phyloP scores from a whole-genome alignment of 495 filamentous ascomycete genomes.

The Penicillium canariense region DNA sequence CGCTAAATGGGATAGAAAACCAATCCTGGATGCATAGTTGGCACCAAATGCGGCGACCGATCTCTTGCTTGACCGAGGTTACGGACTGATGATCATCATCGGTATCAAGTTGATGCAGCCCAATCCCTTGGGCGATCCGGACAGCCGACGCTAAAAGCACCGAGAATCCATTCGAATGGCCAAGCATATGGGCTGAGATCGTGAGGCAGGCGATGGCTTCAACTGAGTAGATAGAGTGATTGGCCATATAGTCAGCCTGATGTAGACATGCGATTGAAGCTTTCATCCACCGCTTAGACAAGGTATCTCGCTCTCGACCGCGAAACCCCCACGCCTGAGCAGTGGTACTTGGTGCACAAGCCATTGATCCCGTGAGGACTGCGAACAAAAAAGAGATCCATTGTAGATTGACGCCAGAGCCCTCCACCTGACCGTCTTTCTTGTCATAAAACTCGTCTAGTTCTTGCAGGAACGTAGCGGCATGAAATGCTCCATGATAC shows the following conservation, averaged over 20 bases:
- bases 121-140: conserved; percentile 33
- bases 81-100: conserved; percentile 10
- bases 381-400: conserved; percentile 44
- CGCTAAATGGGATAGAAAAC: conserved; percentile 45
- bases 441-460: conserved; percentile 31
- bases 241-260: conserved; percentile 35
- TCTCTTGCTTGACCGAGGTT: conserved; percentile 24
- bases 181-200: conserved; percentile 43
- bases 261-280: conserved; percentile 36
- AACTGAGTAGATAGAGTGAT: conserved; percentile 32
- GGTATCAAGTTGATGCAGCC: conserved; percentile 23
- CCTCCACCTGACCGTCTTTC: conserved; percentile 22
- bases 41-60: conserved; percentile 39
- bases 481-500: conserved; percentile 39
- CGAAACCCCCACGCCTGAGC: conserved; percentile 36
- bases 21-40: conserved; percentile 44
- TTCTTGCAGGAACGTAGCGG: conserved; percentile 27
- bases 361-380: conserved; percentile 37
- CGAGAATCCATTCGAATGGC: conserved; percentile 36
- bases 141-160: conserved; percentile 32
- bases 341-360: conserved; percentile 29
- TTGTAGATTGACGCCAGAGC: conserved; percentile 27
- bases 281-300: conserved; percentile 37
- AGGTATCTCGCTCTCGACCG: conserved; percentile 26
- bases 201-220: conserved; percentile 40